phyloP scores from a whole-genome alignment of 148 eudicot species.

The Pharnaceum exiguum region DNA sequence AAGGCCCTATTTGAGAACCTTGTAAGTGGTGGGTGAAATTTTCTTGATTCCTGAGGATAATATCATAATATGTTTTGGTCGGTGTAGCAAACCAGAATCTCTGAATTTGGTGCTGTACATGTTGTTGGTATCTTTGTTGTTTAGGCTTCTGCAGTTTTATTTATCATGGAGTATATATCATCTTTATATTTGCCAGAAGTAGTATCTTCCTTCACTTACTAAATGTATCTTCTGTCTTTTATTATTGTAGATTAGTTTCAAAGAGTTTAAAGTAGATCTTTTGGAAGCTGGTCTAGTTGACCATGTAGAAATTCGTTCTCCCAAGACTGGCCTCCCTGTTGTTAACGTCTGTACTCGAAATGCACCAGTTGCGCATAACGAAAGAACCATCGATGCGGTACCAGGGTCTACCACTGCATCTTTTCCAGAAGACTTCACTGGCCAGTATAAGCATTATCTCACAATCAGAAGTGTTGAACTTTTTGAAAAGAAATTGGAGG shows the following conservation, averaged over 20 bases:
- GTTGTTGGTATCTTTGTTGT: too few relatives aligned
- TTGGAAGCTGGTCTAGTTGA: slow-evolving; percentile 68
- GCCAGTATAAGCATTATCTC: slow-evolving; percentile 47
- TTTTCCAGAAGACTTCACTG: slow-evolving; percentile 7
- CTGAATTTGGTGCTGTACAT: too few relatives aligned
- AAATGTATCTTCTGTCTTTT: not conserved
- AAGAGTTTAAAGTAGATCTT: slow-evolving; percentile 65
- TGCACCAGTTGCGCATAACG: slow-evolving; percentile 22
- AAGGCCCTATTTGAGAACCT: too few relatives aligned
- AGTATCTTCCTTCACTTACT: too few relatives aligned
- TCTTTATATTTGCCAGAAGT: too few relatives aligned
- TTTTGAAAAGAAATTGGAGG: slow-evolving; percentile 62
- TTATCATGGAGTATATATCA: too few relatives aligned
- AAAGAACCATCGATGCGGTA: slow-evolving; percentile 12
- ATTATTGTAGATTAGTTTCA: slow-evolving; percentile 57
- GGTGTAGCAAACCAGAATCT: too few relatives aligned
- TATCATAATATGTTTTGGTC: too few relatives aligned
- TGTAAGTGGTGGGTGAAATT: too few relatives aligned
- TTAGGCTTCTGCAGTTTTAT: too few relatives aligned
- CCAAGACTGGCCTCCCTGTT: slow-evolving; percentile 48
- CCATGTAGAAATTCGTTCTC: slow-evolving; percentile 46
- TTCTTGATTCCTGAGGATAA: too few relatives aligned
- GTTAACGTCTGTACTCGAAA: slow-evolving; percentile 51
- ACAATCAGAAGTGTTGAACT: slow-evolving; percentile 54
- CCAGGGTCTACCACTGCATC: slow-evolving; percentile 24